Conservation (phyloP, 495 filamentous ascomycete species). For the Glutinoglossum americanum region DNA sequence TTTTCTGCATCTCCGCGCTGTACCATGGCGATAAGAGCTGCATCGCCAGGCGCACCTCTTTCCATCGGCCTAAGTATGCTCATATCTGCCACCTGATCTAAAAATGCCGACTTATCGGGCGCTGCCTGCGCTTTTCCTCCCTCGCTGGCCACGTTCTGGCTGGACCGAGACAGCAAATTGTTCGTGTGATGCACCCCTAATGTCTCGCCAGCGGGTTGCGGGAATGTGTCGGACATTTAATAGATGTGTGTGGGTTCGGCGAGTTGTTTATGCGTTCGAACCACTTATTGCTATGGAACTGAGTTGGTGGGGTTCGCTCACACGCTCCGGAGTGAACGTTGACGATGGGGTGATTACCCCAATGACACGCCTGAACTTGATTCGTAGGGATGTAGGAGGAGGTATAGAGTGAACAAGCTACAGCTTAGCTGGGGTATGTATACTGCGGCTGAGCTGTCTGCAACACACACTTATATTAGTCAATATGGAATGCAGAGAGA, state of each 20-base stretch:
- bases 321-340: background rate
- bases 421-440: background rate
- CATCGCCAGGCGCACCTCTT: slow-evolving; percentile 13
- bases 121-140: background rate
- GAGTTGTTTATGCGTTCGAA: background rate
- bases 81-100: background rate
- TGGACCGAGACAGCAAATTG: background rate
- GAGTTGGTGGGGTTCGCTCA: background rate
- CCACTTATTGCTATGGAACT: background rate
- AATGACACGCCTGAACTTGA: background rate
- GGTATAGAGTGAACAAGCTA: background rate
- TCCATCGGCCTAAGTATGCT: slow-evolving; percentile 5
- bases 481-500: background rate
- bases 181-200: background rate
- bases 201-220: background rate
- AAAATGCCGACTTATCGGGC: background rate
- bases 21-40: slow-evolving; percentile 6
- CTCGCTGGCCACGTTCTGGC: background rate
- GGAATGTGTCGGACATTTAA: background rate
- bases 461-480: background rate
- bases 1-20: slow-evolving; percentile 10
- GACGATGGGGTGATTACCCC: background rate
- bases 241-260: background rate
- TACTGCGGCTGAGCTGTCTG: background rate
- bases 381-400: background rate